Evolutionary conservation across 2,329 filamentous ascomycete genomes (phyloP).

Genomic region (Calonectria multiphialidica): DNA sequence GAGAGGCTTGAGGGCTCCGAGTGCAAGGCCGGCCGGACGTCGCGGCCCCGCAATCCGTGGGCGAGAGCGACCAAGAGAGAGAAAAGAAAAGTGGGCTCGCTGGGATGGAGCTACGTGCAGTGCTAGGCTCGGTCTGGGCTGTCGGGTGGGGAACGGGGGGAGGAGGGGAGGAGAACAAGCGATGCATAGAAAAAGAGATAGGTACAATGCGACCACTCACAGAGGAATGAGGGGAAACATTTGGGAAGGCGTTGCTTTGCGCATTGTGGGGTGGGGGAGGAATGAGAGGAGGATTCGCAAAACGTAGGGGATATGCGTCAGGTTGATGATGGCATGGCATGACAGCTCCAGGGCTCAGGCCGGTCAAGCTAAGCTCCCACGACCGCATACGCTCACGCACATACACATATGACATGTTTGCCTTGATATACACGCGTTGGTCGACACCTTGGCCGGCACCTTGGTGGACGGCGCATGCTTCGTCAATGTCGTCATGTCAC

Average conservation of each 20-base stretch:
- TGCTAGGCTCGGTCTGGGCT: conserved; percentile 24
- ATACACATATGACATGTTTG: neutral
- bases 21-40: conserved; percentile 16
- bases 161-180: neutral
- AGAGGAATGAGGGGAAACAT: conserved; percentile 3
- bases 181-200: neutral
- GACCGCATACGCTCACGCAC: neutral
- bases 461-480: conserved; percentile 18
- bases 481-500: conserved; percentile 43
- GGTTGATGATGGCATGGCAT: neutral
- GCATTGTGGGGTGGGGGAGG: neutral
- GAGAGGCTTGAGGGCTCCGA: neutral
- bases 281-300: neutral
- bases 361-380: neutral
- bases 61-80: neutral
- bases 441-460: too few relatives aligned
- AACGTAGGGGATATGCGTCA: neutral
- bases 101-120: conserved; percentile 17
- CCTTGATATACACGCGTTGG: neutral
- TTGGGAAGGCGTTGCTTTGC: neutral
- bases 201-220: conserved; percentile 10
- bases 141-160: conserved; percentile 2
- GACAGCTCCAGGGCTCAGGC: neutral
- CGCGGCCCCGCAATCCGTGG: conserved; percentile 36
- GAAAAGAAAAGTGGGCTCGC: conserved; percentile 13